These are phyloP conservation scores for Tulasnella sp. DNA, from an alignment of 768 basidiomycete species.

Conservation along the genomic window DNA sequence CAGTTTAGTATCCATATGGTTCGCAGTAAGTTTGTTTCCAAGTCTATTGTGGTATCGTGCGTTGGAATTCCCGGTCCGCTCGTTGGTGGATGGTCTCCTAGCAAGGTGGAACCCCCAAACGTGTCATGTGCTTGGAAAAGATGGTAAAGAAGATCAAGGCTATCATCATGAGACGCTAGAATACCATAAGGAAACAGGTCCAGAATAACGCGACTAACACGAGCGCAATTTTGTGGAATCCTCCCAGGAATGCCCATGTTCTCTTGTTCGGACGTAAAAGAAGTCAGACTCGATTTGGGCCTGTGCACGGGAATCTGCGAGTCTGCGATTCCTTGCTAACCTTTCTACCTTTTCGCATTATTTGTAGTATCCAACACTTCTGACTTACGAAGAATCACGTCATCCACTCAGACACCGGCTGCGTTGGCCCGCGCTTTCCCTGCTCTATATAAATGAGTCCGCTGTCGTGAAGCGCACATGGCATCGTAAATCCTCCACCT, in stretches of 20 bases:
- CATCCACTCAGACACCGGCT: constrained; percentile 9
- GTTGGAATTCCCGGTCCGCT: not conserved
- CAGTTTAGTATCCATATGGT: not conserved
- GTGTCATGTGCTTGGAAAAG: constrained; percentile 22
- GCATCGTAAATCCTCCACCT: constrained; percentile 8
- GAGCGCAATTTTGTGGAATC: not conserved
- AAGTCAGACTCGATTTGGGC: constrained; percentile 33
- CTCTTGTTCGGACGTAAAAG: constrained; percentile 51
- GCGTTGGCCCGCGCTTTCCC: not conserved
- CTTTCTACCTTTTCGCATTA: constrained; percentile 15
- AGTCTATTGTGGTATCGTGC: not conserved
- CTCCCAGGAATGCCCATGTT: not conserved
- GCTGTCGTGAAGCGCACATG: constrained; percentile 11
- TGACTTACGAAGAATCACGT: constrained; percentile 20
- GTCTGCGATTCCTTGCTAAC: constrained; percentile 35
- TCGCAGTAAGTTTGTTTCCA: not conserved
- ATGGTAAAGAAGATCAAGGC: constrained; percentile 18
- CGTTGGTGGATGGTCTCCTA: not conserved
- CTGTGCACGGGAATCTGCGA: constrained; percentile 21
- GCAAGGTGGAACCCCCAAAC: constrained; percentile 13
- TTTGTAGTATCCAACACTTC: not conserved
- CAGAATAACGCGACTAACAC: constrained; percentile 10
- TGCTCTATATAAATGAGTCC: constrained; percentile 19
- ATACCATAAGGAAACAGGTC: constrained; percentile 14
- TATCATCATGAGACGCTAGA: constrained; percentile 20